These are phyloP conservation scores for Phylloporus sp. DNA, from an alignment of 768 basidiomycete species.

Conservation along the genomic window DNA sequence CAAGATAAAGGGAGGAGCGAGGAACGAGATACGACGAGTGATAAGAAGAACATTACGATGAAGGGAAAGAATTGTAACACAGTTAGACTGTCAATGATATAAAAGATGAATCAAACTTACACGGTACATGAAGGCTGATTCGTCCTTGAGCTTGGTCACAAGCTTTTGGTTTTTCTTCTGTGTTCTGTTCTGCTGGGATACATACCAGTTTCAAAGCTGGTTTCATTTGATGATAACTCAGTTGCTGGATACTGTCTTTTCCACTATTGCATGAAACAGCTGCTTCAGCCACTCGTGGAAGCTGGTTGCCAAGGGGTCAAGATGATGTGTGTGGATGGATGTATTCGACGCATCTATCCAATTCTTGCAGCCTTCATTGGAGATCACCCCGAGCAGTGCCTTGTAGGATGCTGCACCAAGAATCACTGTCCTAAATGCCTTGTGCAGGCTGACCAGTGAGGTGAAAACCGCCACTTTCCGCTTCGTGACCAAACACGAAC, in stretches of 20 bases:
- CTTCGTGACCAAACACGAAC: not conserved
- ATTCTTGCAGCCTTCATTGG: not conserved
- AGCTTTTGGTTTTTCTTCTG: too few species aligned
- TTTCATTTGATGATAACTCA: not conserved
- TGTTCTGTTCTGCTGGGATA: not conserved
- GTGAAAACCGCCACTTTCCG: not conserved
- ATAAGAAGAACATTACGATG: too few species aligned
- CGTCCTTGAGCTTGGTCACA: not conserved
- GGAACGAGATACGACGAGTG: too few species aligned
- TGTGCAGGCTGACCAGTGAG: not conserved
- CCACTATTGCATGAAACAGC: conserved; percentile 2
- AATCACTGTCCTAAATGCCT: not conserved
- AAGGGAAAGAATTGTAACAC: too few species aligned
- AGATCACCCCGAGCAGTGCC: conserved; percentile 1
- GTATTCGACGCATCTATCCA: not conserved
- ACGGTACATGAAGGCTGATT: not conserved
- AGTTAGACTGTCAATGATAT: too few species aligned
- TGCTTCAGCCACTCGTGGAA: not conserved
- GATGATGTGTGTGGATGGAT: conserved; percentile 3
- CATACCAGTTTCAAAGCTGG: not conserved
- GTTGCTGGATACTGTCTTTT: not conserved
- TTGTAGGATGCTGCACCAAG: not conserved
- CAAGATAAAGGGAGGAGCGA: too few species aligned
- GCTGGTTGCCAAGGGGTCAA: not conserved
- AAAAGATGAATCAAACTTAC: not conserved